Base-by-base conservation (phyloP, 345 rosid species). In the Citrus maxima region DNA sequence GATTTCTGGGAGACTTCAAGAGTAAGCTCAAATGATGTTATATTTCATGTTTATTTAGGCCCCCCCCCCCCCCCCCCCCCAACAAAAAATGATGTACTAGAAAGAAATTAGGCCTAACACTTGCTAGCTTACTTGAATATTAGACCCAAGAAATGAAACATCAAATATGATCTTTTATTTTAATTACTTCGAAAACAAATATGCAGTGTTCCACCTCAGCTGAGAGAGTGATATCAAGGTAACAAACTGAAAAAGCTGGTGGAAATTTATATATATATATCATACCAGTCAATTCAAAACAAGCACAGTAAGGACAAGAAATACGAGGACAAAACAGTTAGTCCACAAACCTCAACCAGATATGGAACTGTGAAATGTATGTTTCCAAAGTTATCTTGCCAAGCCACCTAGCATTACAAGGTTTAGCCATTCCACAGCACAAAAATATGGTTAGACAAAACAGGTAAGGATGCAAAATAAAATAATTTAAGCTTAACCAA, bases 301-400 rank as follows among this genome's bases (percentile, higher is more conserved):
- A 58, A 46, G 67, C 13, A 66, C 63, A 55, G 12, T 0, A 30
- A 55, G 49, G 30, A 6, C 46, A 61, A 5, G 62, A 79, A 56
- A 56, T 37, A 71, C 24, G 37, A 64, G 30, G 35, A 27, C n/a
- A 22, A 67, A 35, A 22, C 16, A 49, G 68, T 25, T 55, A 10
- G 66, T 71, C 32, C 16, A 78, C 97, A 74, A 84, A 94, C 99
- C 99, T 95, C 84, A 95, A 86, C 99, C 99, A 95, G 87, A 95
- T 95, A 84, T 94, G 99, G 81, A 95, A 91, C 70, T 95, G 99
- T 5, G 97, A 93, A 87, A 95, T 94, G 81, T 95, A 95, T 10
- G 99, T 95, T 84, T 95, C 97, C 89, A 95, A 72, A 32, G 97
- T 94, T 72, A 96, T 74, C 89, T 93, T 96, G 79, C 98, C 98